Base-by-base conservation (phyloP, 768 basidiomycete genomes). In the Mycena metata region DNA sequence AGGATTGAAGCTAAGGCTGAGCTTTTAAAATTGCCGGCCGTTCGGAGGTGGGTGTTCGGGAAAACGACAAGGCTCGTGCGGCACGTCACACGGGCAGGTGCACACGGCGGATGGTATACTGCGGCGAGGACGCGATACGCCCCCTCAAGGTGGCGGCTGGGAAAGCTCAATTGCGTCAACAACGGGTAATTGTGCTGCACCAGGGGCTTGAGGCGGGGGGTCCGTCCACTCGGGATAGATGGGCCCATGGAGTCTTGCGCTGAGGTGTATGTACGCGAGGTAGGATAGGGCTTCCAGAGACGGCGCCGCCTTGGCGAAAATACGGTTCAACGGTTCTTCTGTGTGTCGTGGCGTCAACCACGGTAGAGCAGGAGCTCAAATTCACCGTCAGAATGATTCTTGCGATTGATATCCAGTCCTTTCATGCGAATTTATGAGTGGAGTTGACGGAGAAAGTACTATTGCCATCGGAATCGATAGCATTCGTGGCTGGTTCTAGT, bases 101-200 rank as follows among this genome's bases (percentile, higher is more conserved):
- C n/a, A 41, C 54, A 39, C 35, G 54, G 54, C 54, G 54, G 54
- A 23, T 36, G 39, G 54, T 55, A 55, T 12, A 19, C 54, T 35
- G 39, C 54, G n/a, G 54, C 39, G 19, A 60, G 19, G 10, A 39
- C 59, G 46, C 59, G 46, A 46, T 46, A 46, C 13, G 58, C 13
- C 45, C 58, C 58, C 33, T 36, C 46, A 30, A 60, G 43, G 46
- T 60, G 45, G 45, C 17, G 58, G 33, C 33, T n/a, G 6, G 30
- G 43, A 47, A 60, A 49, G 45, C 35, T 46, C 5, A 60, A 60
- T 47, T 60, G 45, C 46, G 58, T 60, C 47, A 60, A 41, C 35
- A 35, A 49, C n/a, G 59, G 59, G 47, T 60, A 60, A 46, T 49
- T 50, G 59, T 50, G 59, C 19, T 41, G 35, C n/a, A 60, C 46